Evolutionary conservation across 1,139 yeast genomes (phyloP).

Genomic region (Candida pseudocylindracea): DNA sequence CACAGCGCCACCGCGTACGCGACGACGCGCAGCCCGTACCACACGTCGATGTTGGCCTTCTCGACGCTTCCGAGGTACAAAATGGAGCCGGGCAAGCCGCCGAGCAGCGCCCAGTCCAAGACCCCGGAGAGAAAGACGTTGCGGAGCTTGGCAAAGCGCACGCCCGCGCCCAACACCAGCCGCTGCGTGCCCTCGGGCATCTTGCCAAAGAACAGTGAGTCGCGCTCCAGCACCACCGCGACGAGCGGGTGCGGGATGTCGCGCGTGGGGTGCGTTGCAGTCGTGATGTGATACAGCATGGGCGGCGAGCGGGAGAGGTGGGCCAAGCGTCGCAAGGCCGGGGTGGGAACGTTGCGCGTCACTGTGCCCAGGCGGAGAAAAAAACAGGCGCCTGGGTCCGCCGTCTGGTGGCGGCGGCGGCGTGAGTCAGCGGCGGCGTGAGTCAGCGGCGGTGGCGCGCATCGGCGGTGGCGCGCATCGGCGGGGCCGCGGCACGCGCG

Average conservation of each 20-base stretch:
- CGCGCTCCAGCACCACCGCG: conserved; percentile 23
- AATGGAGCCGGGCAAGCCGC: conserved; percentile 81
- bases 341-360: background rate
- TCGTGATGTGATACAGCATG: conserved; percentile 14
- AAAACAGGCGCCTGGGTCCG: background rate
- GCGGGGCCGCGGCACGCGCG: no score
- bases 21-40: conserved; percentile 14
- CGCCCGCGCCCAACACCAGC: conserved; percentile 27
- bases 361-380: background rate
- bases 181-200: conserved; percentile 80
- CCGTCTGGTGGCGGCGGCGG: background rate
- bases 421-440: background rate
- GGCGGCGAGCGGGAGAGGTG: background rate
- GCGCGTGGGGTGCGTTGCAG: conserved; percentile 32
- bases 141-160: conserved; percentile 30
- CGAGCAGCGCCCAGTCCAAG: conserved; percentile 44
- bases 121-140: conserved; percentile 62
- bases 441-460: background rate
- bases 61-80: conserved; percentile 76
- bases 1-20: conserved; percentile 50
- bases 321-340: background rate
- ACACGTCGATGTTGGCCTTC: conserved; percentile 19
- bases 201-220: conserved; percentile 54
- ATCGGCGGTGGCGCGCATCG: background rate
- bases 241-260: conserved; percentile 42